Base-by-base conservation (phyloP, 192 early-diverging fungal species). In the Gaertneriomyces sp. region DNA sequence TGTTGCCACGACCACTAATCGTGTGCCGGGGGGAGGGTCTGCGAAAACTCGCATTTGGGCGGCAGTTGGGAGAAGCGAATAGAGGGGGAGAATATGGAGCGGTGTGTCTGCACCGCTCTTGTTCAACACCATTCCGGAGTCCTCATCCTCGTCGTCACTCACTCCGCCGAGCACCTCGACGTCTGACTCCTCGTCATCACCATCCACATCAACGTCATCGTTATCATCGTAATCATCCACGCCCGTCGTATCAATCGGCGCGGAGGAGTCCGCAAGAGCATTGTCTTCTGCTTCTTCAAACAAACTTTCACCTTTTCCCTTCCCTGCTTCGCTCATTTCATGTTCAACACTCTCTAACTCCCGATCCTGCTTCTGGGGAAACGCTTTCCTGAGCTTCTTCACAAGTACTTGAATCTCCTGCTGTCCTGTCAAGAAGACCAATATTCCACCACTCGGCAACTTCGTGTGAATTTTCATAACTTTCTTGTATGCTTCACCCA, bases 31-130 rank as follows among this genome's bases (percentile, higher is more conserved):
- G 7, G 97, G 96, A 42, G 91, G 90, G 9, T 84, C 75, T 53
- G 92, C 83, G 78, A 99, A 99, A 3, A 98, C 93, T 42, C 85
- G 79, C 73, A 98, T 78, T 76, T 99, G 97, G 49, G 91, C 90
- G 7, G 85, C 87, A 0, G 94, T 92, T 3, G 96, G 89, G 40
- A 99, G 77, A 33, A 95, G 80, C 45, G 96, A 97, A 76, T 99
- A 98, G n/a, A 99, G 85, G 39, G 97, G 97, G 49, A 99, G 80
- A 12, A 99, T 91, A 52, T 98, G 84, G 17, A 99, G 78, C n/a
- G 90, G 93, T 47, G n/a, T 38, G 16, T 63, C 43, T 20, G 53
- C 66, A n/a, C 53, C 61, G n/a, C 8, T 12, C 47, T 8, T 63
- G 19, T 53, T 53, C 44, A 63, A 55, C 7, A 20, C 42, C 42